These are phyloP conservation scores for Talaromyces sp. DNA, from an alignment of 2,329 filamentous ascomycete species.

Conservation along the genomic window DNA sequence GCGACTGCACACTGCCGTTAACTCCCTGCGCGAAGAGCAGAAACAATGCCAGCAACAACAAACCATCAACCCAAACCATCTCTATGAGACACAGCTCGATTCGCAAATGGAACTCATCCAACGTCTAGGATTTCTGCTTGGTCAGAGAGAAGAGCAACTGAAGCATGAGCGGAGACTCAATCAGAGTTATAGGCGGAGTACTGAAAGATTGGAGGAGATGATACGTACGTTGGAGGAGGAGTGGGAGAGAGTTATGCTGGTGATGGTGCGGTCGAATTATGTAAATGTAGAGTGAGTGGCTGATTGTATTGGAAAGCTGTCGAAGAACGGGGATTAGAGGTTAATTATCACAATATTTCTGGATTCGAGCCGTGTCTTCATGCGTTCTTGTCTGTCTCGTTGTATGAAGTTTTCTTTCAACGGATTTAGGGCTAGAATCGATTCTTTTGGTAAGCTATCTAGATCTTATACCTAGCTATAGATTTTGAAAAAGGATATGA, in stretches of 20 bases:
- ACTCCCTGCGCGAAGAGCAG: not conserved
- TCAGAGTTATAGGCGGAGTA: not conserved
- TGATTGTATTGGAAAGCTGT: slow-evolving; percentile 16
- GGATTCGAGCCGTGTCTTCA: not conserved
- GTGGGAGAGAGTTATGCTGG: slow-evolving; percentile 26
- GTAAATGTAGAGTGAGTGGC: not conserved
- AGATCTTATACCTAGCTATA: not conserved
- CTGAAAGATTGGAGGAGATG: slow-evolving; percentile 1
- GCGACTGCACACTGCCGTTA: not conserved
- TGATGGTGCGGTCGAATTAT: slow-evolving; percentile 29
- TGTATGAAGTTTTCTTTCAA: not conserved
- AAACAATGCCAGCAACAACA: not conserved
- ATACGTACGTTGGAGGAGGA: slow-evolving; percentile 3
- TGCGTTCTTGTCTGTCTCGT: not conserved
- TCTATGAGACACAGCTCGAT: not conserved
- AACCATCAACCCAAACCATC: not conserved
- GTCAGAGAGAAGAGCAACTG: slow-evolving; percentile 9
- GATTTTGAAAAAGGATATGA: not conserved
- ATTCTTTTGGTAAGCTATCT: not conserved
- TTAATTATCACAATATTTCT: no score
- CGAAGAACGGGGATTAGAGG: not conserved
- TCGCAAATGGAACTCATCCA: slow-evolving; percentile 11
- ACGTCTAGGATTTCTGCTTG: not conserved
- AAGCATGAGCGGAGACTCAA: not conserved
- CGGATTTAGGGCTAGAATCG: not conserved